Base-by-base conservation (phyloP, 441 rosid genomes). In the Omphalea diandra region DNA sequence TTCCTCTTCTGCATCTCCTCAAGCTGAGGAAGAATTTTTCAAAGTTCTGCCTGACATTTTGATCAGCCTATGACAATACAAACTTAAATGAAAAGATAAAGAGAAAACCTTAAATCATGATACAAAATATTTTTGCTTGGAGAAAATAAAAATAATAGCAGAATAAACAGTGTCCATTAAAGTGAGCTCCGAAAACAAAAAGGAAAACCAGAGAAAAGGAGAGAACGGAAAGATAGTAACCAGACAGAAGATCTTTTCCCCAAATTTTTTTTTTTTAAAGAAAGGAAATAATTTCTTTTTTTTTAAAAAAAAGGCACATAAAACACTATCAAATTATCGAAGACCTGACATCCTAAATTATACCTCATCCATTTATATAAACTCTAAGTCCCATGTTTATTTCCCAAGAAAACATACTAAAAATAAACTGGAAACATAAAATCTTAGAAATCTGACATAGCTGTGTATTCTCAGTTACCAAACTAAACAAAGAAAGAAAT, bases 1-100 rank as follows among this genome's bases (percentile, higher is more conserved):
- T 85, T 84, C 79, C 89, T 84, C 77, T 86, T 91, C 61, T 72
- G 81, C 97, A 91, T 90, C 83, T 93, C 99, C 81, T 93, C 97
- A 66, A 96, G 65, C 67, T 88, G 96, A 20, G 97, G 97, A 76
- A 90, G 82, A 74, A 87, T 85, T 72, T 20, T 86, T 47, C 53
- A 69, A 47, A 93, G 90, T 81, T 96, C 99, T 74, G 87, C 93
- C 76, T 87, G 70, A 65, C 76, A 71, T 65, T 89, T 82, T 88
- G 94, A 71, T 96, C 94, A 67, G 87, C 66, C 98, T 88, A 81
- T 61, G 66, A 36, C 11, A 27, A 27, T 4, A 1, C 17, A 29
- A 35, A 33, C 8, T 50, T 59, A 22, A n/a, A 9, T 18, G 17
- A 24, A 15, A n/a, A 43, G 38, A 29, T 15, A 26, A 6, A 29